Percentiles rank a stretch among this genome's conserved stretches.
Evolutionary conservation across 371 early-diverging fungal species (phyloP).

Genomic region (Entomophthora muscae): DNA sequence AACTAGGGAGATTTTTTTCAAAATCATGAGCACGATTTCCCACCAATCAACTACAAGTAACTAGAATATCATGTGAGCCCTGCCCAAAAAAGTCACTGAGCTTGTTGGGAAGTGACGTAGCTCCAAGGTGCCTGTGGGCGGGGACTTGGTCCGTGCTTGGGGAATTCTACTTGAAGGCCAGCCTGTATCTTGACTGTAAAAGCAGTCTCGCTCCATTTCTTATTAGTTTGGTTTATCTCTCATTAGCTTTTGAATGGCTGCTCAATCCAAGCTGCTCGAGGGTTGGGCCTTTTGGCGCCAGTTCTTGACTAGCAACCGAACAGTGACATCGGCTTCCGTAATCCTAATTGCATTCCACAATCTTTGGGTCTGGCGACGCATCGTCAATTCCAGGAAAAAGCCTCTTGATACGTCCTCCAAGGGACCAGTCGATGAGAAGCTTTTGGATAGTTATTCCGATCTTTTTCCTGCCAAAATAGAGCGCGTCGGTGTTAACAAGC

Average conservation of each 20-base stretch:
- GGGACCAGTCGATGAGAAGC: background rate
- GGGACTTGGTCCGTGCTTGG: no score
- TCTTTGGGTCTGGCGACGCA: background rate
- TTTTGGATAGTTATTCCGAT: conserved; percentile 12
- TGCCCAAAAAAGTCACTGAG: no score
- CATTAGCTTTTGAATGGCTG: background rate
- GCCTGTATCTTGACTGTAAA: background rate
- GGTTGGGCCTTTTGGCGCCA: background rate
- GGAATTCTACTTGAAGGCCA: no score
- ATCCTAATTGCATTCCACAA: conserved; percentile 4
- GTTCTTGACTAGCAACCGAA: background rate
- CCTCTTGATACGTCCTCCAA: background rate
- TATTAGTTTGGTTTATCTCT: background rate
- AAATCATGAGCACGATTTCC: no score
- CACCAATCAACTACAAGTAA: no score
- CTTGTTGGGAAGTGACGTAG: no score
- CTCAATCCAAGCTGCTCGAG: background rate
- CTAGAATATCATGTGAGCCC: no score
- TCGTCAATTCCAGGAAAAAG: background rate
- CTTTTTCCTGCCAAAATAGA: conserved; percentile 6
- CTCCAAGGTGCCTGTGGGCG: no score
- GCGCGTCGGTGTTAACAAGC: conserved; percentile 43
- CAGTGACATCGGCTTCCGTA: background rate
- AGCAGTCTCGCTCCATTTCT: background rate
- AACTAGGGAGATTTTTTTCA: no score